phyloP scores from a whole-genome alignment of 2,329 filamentous ascomycete genomes.

The Magnaporthales sp. region DNA sequence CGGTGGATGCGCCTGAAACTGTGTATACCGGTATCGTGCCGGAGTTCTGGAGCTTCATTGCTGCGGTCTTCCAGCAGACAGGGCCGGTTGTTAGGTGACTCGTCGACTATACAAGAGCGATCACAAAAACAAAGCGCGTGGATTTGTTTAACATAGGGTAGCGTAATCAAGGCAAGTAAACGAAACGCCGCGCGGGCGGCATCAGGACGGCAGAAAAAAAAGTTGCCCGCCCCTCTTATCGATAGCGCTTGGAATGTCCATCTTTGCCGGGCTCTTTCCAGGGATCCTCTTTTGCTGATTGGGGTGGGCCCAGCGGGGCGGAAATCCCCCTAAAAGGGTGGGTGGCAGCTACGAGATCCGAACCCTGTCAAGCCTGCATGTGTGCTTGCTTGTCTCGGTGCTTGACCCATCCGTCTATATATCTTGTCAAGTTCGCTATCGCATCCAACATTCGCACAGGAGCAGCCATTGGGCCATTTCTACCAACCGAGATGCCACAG shows the following conservation, averaged over 20 bases:
- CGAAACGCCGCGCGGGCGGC: not conserved
- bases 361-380: not conserved
- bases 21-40: conserved; percentile 52
- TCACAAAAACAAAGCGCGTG: not conserved
- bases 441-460: not conserved
- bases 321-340: not conserved
- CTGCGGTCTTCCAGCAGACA: not conserved
- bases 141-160: no score
- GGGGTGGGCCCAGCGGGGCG: not conserved
- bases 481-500: not conserved
- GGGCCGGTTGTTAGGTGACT: not conserved
- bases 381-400: not conserved
- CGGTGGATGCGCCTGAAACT: conserved; percentile 82
- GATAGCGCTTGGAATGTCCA: conserved; percentile 1
- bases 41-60: conserved; percentile 15
- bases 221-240: conserved; percentile 2
- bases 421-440: not conserved
- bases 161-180: not conserved
- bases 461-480: not conserved
- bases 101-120: not conserved
- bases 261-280: not conserved
- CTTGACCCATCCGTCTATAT: not conserved
- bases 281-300: not conserved
- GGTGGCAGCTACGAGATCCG: not conserved
- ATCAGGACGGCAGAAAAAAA: conserved; percentile 1